phyloP scores from a whole-genome alignment of 129 eudicot genomes.

The Smallanthus sonchifolius region DNA sequence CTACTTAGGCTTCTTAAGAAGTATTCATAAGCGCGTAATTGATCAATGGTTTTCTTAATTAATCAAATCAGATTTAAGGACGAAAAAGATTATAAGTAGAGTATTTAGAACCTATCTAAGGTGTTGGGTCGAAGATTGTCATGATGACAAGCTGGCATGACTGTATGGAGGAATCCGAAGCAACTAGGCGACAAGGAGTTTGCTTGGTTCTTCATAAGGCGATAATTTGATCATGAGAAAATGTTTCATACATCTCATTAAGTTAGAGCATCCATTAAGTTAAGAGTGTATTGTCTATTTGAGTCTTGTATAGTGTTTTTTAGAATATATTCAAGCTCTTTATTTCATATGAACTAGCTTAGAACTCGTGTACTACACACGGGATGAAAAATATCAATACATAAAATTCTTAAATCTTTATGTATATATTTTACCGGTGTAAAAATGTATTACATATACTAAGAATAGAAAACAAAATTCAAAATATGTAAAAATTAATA shows the following conservation, averaged over 20 bases:
- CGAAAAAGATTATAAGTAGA: neutral
- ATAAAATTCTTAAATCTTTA: too few species aligned
- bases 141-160: neutral
- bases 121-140: neutral
- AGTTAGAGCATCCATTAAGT: neutral
- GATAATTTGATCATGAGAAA: neutral
- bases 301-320: neutral
- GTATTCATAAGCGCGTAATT: neutral
- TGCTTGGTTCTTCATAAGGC: neutral
- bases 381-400: too few species aligned
- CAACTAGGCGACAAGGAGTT: neutral
- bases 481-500: too few species aligned
- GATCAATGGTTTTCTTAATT: neutral
- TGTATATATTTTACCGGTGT: too few species aligned
- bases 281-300: neutral
- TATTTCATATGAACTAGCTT: too few species aligned
- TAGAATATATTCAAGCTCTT: neutral
- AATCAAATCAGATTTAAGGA: neutral
- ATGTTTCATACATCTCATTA: neutral
- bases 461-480: too few species aligned
- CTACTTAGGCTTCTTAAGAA: neutral
- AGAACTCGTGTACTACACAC: too few species aligned
- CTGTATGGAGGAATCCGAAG: neutral
- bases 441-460: too few species aligned
- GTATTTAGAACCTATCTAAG: neutral